Evolutionary conservation across 306 rosid species (phyloP).

Genomic region (Rosa multiflora): DNA sequence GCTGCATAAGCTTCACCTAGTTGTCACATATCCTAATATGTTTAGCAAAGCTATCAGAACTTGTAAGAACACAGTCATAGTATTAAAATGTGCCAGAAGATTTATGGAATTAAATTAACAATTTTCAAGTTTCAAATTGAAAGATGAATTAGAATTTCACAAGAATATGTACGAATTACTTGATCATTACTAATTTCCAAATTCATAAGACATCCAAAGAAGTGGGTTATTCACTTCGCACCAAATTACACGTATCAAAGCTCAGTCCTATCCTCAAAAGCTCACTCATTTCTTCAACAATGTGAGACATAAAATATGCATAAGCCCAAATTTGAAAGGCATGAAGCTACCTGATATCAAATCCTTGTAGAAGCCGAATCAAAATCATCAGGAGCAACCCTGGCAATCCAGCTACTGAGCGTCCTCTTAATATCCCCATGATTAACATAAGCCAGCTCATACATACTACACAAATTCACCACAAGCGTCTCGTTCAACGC

Average conservation of each 20-base stretch:
- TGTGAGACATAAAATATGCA: not conserved
- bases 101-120: not conserved
- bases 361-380: constrained; percentile 76
- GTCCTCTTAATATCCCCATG: constrained; percentile 82
- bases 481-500: constrained; percentile 82
- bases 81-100: not conserved
- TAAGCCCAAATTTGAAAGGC: not conserved
- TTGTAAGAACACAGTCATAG: not conserved
- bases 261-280: not conserved
- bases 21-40: not conserved
- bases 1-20: not conserved
- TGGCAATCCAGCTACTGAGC: constrained; percentile 87
- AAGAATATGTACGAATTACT: not conserved
- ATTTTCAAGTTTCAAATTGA: not conserved
- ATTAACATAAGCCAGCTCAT: constrained; percentile 91
- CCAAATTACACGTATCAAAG: not conserved
- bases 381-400: constrained; percentile 96
- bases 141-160: not conserved
- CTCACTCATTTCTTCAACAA: not conserved
- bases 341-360: constrained; percentile 47
- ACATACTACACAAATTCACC: constrained; percentile 94
- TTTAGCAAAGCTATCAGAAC: not conserved
- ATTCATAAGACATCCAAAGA: not conserved
- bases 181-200: not conserved
- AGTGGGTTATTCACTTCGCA: not conserved